Base-by-base conservation (phyloP, 345 rosid species). In the Populus pruinosa region DNA sequence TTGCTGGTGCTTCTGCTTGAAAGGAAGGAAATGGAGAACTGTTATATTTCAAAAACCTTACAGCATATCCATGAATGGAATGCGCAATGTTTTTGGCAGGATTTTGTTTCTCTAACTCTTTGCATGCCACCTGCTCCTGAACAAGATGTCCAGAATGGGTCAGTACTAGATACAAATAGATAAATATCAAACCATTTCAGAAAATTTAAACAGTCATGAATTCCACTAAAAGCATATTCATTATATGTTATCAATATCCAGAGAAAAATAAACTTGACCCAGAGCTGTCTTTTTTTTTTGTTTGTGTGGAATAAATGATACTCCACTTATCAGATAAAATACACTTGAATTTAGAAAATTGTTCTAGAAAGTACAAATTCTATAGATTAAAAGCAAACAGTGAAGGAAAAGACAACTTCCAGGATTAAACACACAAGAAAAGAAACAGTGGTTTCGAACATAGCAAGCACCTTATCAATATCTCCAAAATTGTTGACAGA, bases 11-110 rank as follows among this genome's bases (percentile, higher is more conserved):
- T 78, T 87, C 93, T 63, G 89, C 89, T 83, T 83, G 91, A 80
- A 78, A 80, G 74, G 86, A 71, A 76, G 86, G 87, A 78, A 82
- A 79, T 76, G 84, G 76, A 78, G 87, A 81, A 78, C 81, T 83
- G 87, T 76, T 87, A 82, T 75, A 85, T 79, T 86, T 87, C 89
- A 96, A 90, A 86, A 88, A 96, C 77, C 91, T 90, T 67, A 90
- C 80, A 62, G 99, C 99, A 88, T 94, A 96, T 78, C 80, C 89
- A 86, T 71, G 85, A 87, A 96, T 83, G 20, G 87, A 80, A 79
- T 31, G 78, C 38, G 72, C 83, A 61, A 71, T 27, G 75, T 80
- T 80, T 79, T 82, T 85, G 56, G 87, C 76, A 44, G 82, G 74
- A 79, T 71, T 80, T 70, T 78, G 87, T 66, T 67, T 70, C 74